Percentiles rank a stretch among this genome's conserved stretches.
Evolutionary conservation across 2,329 filamentous ascomycete genomes (phyloP).

Genomic region (Meredithiella fracta): DNA sequence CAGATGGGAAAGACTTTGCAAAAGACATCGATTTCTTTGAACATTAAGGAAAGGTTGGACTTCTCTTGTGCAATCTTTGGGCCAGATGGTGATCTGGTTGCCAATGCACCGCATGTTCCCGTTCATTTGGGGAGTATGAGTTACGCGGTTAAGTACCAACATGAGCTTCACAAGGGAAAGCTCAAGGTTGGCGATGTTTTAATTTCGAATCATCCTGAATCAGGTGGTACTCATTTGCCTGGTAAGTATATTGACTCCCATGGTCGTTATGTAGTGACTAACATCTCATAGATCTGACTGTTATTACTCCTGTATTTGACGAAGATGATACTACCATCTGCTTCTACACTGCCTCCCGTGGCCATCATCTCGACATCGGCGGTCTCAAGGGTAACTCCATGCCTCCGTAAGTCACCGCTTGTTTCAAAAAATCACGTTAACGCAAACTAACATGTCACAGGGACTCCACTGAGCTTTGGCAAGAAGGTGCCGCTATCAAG

Average conservation of each 20-base stretch:
- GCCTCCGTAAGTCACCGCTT: too few species aligned
- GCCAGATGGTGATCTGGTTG: slow-evolving; percentile 55
- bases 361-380: slow-evolving; percentile 74
- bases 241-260: too few species aligned
- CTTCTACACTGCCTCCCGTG: slow-evolving; percentile 66
- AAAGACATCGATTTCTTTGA: slow-evolving; percentile 66
- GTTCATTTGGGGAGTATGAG: slow-evolving; percentile 74
- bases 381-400: slow-evolving; percentile 73
- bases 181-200: slow-evolving; percentile 65
- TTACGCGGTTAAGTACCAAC: slow-evolving; percentile 62
- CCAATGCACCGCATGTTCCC: slow-evolving; percentile 64
- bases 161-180: slow-evolving; percentile 62
- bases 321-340: slow-evolving; percentile 53
- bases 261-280: too few species aligned
- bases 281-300: slow-evolving; percentile 67
- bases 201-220: slow-evolving; percentile 70
- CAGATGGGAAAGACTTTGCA: slow-evolving; percentile 69
- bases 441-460: too few species aligned
- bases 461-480: slow-evolving; percentile 46
- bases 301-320: slow-evolving; percentile 59
- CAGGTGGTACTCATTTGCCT: slow-evolving; percentile 69
- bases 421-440: too few species aligned
- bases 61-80: slow-evolving; percentile 74
- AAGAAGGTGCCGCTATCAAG: slow-evolving; percentile 47
- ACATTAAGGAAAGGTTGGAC: slow-evolving; percentile 68